Base-by-base conservation (phyloP, 768 basidiomycete species). In the Panaeolus papilionaceus region DNA sequence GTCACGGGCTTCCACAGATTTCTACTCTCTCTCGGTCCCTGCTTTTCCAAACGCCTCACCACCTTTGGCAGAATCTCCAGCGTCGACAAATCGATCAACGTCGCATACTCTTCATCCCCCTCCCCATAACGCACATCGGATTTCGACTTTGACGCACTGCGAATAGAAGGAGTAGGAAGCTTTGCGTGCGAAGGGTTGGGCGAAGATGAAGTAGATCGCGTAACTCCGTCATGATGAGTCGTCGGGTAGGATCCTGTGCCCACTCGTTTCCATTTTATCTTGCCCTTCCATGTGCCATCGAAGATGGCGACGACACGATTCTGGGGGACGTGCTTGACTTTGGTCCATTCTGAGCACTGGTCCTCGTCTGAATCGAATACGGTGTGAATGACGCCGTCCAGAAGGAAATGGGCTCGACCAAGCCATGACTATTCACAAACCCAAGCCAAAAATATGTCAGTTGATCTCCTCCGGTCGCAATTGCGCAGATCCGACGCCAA, bases 1-100 rank as follows among this genome's bases (percentile, higher is more conserved):
- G 96, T 97, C 23, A 98, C 93, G 64, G 76, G 85, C 66, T 92
- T 89, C 98, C 98, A 99, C 64, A 99, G 77, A 81, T 87, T 88
- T 67, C 95, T 82, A 69, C 95, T 96, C 82, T 99, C 98, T 65
- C 85, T 80, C 7, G 88, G 85, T 16, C 89, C 83, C 76, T 99
- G 98, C 76, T 86, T 86, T 71, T 89, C 87, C 63, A 99, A 72
- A 7, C 95, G 91, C 12, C 97, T 86, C 64, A 99, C 95, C 9
- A 75, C 74, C 85, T 98, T 99, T 11, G 95, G 96, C 16, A 97
- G 80, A 28, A 90, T 77, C 20, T 84, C 82, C 62, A 99, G 79
- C 38, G 84, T 81, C 10, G 89, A 86, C 51, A 98, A 79, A 76
- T 99, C 94, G 61, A 99, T 78, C 8, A 99, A 83, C 6, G 88